Evolutionary conservation across 116 monocot species (phyloP).

Genomic region (Cymodocea nodosa): DNA sequence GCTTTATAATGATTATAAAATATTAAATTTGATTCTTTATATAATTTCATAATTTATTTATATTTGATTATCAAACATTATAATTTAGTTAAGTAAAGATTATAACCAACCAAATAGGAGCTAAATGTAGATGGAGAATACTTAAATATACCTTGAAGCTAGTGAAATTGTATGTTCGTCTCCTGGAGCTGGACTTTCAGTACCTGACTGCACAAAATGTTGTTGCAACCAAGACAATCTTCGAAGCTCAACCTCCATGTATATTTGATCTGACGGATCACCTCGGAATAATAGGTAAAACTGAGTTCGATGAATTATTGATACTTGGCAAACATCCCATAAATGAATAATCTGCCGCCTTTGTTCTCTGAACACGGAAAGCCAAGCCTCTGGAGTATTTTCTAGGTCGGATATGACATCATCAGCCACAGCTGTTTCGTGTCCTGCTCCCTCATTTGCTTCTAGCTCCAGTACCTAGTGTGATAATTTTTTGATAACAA

Average conservation of each 20-base stretch:
- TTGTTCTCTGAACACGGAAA: slow-evolving; percentile 49
- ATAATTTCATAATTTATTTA: too few relatives aligned
- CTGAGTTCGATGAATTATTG: slow-evolving; percentile 84
- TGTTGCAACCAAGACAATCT: slow-evolving; percentile 77
- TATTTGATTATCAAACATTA: too few relatives aligned
- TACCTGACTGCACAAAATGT: slow-evolving; percentile 47
- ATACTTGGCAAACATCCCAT: slow-evolving; percentile 87
- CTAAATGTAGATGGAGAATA: neutral
- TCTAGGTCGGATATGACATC: slow-evolving; percentile 25
- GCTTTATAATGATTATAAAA: too few relatives aligned
- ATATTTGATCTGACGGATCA: slow-evolving; percentile 94
- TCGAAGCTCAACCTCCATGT: slow-evolving; percentile 88
- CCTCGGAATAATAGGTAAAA: slow-evolving; percentile 86
- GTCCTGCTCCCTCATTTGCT: slow-evolving; percentile 46
- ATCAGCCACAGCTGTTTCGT: slow-evolving; percentile 17
- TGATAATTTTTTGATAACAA: neutral
- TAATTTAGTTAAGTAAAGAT: too few relatives aligned
- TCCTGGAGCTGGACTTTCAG: slow-evolving; percentile 45
- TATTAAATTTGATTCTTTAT: too few relatives aligned
- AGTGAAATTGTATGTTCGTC: slow-evolving; percentile 55
- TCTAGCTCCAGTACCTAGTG: slow-evolving; percentile 82
- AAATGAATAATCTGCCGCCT: slow-evolving; percentile 65
- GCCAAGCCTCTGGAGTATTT: slow-evolving; percentile 48
- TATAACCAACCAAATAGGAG: too few relatives aligned
- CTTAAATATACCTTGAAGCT: slow-evolving; percentile 51